A percentile compares a stretch with the other conserved stretches of the same genome.
Conservation (phyloP, 257 asterid genomes). For the Nyctanthes arbortristis region DNA sequence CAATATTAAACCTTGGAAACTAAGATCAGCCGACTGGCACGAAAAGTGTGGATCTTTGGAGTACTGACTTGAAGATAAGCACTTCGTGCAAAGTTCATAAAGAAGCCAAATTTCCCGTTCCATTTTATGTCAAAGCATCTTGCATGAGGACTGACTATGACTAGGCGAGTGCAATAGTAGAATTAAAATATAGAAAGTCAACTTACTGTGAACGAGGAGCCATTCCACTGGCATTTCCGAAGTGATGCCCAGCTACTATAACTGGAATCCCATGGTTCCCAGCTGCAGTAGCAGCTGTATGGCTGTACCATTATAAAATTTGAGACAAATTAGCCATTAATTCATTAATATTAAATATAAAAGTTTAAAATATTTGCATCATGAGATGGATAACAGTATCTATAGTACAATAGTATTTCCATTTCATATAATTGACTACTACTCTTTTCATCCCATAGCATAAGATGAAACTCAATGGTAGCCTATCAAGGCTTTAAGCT, state of each 20-base stretch:
- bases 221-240: constrained; percentile 99
- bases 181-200: neutral
- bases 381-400: neutral
- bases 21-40: neutral
- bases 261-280: constrained; percentile 96
- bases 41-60: neutral
- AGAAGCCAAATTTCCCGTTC: neutral
- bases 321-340: neutral
- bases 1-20: neutral
- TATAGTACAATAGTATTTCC: neutral
- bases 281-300: constrained; percentile 91
- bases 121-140: neutral
- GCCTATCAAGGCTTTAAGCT: neutral
- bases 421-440: neutral
- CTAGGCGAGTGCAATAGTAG: neutral
- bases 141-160: neutral
- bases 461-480: neutral
- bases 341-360: neutral
- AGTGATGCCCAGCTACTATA: constrained; percentile 82
- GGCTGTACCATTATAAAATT: constrained; percentile 48
- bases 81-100: neutral
- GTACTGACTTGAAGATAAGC: neutral
- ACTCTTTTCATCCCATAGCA: neutral
- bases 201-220: constrained; percentile 99
- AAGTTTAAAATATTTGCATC: neutral